These are phyloP conservation scores for Dothideomycetidae sp. DNA, from an alignment of 2,329 filamentous ascomycete species.

Conservation along the genomic window DNA sequence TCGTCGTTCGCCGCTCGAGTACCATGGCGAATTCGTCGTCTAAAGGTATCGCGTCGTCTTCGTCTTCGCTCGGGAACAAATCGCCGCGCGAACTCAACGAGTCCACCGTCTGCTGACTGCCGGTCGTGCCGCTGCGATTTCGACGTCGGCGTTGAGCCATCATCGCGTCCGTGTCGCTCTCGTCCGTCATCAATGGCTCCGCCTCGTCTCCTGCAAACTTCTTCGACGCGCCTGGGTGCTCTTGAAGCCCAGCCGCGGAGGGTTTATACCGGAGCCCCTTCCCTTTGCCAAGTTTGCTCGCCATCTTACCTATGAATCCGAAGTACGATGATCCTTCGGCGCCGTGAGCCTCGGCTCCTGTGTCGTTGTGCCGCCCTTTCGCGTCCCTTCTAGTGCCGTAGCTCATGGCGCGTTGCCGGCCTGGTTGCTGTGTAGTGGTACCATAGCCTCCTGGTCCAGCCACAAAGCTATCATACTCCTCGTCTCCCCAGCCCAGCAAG, in stretches of 20 bases:
- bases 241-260: conserved; percentile 77
- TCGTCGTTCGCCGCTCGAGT: conserved; percentile 53
- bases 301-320: conserved; percentile 69
- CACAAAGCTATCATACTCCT: conserved; percentile 73
- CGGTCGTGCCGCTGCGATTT: conserved; percentile 62
- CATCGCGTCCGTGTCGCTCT: conserved; percentile 23
- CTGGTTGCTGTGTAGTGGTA: conserved; percentile 41
- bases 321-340: conserved; percentile 76
- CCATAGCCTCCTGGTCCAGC: conserved; percentile 32
- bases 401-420: conserved; percentile 69
- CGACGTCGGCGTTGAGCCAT: conserved; percentile 26
- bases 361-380: conserved; percentile 39
- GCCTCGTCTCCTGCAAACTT: conserved; percentile 44
- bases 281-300: conserved; percentile 64
- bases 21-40: conserved; percentile 85
- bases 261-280: conserved; percentile 73
- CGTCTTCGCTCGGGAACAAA: conserved; percentile 80
- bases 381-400: conserved; percentile 57
- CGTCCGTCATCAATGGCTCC: conserved; percentile 15
- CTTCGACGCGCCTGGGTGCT: conserved; percentile 53
- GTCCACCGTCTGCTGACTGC: conserved; percentile 68
- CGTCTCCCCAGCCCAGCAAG: conserved; percentile 62
- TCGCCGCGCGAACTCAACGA: conserved; percentile 80
- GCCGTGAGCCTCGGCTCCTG: conserved; percentile 59
- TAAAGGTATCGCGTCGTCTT: conserved; percentile 83